phyloP scores from a whole-genome alignment of 805 yeast species.

The Kregervanrija fluxuum region DNA sequence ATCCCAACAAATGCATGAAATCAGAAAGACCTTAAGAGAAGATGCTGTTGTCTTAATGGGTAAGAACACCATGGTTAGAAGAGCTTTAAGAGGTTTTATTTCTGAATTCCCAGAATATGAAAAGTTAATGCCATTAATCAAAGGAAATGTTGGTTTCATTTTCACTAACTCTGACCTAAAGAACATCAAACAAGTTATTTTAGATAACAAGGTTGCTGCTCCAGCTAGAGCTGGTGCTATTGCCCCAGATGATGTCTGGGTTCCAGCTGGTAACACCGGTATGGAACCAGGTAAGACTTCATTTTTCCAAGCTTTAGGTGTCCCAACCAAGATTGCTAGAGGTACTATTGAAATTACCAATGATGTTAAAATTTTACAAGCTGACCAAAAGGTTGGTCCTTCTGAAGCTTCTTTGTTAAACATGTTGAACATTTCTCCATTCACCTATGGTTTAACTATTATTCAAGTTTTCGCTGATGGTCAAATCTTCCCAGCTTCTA shows the following conservation, averaged over 20 bases:
- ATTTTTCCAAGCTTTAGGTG: slow-evolving; percentile 99
- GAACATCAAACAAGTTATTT: slow-evolving; percentile 80
- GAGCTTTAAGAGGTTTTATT: slow-evolving; percentile 96
- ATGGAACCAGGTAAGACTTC: slow-evolving; percentile 99
- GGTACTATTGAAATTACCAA: slow-evolving; percentile 99
- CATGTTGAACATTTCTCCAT: slow-evolving; percentile 99
- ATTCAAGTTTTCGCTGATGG: slow-evolving; percentile 98
- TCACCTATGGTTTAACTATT: slow-evolving; percentile 96
- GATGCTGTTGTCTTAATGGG: slow-evolving; percentile 97
- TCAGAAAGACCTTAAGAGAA: slow-evolving; percentile 94
- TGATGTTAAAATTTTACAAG: slow-evolving; percentile 91
- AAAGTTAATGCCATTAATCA: slow-evolving; percentile 88
- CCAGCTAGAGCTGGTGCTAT: slow-evolving; percentile 99
- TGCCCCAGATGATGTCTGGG: slow-evolving; percentile 96
- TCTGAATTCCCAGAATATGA: slow-evolving; percentile 93
- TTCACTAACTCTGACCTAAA: slow-evolving; percentile 97
- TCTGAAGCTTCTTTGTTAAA: slow-evolving; percentile 98
- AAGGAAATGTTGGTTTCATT: slow-evolving; percentile 99
- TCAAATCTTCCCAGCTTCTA: slow-evolving; percentile 92
- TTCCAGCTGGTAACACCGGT: slow-evolving; percentile 99
- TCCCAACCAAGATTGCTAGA: slow-evolving; percentile 99
- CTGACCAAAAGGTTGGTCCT: slow-evolving; percentile 89
- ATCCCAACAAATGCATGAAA: slow-evolving; percentile 99
- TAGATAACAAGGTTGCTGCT: slow-evolving; percentile 96
- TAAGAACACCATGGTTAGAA: slow-evolving; percentile 99